phyloP scores from a whole-genome alignment of 768 basidiomycete species.

The Hortiboletus campestris region DNA sequence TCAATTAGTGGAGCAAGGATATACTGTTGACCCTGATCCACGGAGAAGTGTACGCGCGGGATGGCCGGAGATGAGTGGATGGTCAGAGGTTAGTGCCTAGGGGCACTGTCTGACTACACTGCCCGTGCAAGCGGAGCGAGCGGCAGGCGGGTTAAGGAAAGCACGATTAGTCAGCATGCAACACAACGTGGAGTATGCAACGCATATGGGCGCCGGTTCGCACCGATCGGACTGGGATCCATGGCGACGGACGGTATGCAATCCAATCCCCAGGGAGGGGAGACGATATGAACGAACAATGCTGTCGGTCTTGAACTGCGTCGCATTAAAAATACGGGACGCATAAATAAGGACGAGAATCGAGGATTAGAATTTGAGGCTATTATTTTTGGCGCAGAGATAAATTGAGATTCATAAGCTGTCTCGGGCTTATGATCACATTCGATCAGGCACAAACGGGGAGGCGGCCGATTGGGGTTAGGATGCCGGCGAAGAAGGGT shows the following conservation, averaged over 20 bases:
- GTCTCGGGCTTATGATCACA: constrained; percentile 3
- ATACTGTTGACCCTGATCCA: constrained; percentile 31
- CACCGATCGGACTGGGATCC: background rate
- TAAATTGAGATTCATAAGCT: constrained; percentile 23
- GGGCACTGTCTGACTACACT: constrained; percentile 6
- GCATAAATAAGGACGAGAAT: constrained; percentile 20
- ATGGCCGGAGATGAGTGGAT: constrained; percentile 21
- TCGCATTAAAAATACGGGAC: constrained; percentile 21
- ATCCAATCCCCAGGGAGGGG: background rate
- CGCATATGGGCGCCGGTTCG: background rate
- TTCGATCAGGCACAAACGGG: constrained; percentile 29
- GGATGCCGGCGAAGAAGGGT: constrained; percentile 18
- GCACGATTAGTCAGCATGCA: constrained; percentile 22
- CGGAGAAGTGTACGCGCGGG: constrained; percentile 26
- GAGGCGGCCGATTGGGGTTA: constrained; percentile 5
- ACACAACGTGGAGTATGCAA: constrained; percentile 15
- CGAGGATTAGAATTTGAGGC: constrained; percentile 15
- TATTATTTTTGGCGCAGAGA: constrained; percentile 34
- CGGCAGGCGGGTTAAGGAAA: constrained; percentile 24
- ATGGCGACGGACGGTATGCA: background rate
- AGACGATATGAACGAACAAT: background rate
- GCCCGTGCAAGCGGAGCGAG: constrained; percentile 21
- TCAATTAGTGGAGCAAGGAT: constrained; percentile 12
- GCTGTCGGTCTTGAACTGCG: background rate
- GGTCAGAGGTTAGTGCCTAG: background rate